A percentile compares a stretch with the other conserved stretches of the same genome.
These are phyloP conservation scores for Wickerhamiella australiensis DNA, from an alignment of 805 yeast genomes.

Conservation along the genomic window DNA sequence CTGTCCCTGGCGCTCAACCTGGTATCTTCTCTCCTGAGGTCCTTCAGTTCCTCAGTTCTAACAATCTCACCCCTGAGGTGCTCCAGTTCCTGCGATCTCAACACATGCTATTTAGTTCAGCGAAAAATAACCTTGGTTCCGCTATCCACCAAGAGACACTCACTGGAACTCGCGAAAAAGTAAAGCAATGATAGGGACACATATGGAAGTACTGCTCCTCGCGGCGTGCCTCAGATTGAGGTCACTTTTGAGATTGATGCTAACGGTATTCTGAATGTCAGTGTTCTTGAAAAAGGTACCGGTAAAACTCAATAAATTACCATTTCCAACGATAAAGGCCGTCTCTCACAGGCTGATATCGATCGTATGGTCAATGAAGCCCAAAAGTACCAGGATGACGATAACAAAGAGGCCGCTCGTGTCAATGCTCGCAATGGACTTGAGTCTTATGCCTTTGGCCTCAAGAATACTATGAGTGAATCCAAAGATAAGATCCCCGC, in stretches of 20 bases:
- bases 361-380: conserved; percentile 97
- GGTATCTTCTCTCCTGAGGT: too few species aligned
- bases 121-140: too few species aligned
- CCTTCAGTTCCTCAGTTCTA: too few species aligned
- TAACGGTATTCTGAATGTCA: conserved; percentile 91
- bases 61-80: too few species aligned
- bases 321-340: conserved; percentile 97
- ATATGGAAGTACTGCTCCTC: conserved; percentile 92
- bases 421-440: conserved; percentile 87
- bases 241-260: conserved; percentile 96
- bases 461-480: conserved; percentile 72
- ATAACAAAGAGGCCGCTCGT: conserved; percentile 88
- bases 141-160: conserved; percentile 73
- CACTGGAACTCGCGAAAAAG: too few species aligned
- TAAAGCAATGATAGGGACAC: conserved; percentile 94
- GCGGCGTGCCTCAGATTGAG: conserved; percentile 97
- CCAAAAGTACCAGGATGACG: conserved; percentile 93
- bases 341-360: conserved; percentile 93
- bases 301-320: conserved; percentile 96
- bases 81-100: too few species aligned
- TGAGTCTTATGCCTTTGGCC: conserved; percentile 88
- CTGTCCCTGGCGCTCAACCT: too few species aligned
- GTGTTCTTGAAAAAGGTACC: conserved; percentile 95
- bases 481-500: conserved; percentile 52
- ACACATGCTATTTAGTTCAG: too few species aligned